Base-by-base conservation (phyloP, 2,329 filamentous ascomycete genomes). In the Trichoderma cornu-damae region DNA sequence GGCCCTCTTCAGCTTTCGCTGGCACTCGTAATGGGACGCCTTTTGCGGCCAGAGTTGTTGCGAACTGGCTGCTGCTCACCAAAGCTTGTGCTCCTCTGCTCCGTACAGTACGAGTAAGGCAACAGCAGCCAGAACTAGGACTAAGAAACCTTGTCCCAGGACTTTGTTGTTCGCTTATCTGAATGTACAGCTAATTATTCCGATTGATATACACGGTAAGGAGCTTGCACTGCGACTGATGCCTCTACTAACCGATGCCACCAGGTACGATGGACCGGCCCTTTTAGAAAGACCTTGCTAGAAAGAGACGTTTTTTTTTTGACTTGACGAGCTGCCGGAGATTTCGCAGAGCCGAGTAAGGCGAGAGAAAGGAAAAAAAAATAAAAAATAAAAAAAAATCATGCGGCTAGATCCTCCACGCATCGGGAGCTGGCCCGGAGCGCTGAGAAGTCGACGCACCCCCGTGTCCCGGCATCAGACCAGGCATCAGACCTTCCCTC, bases 81-180 rank as follows among this genome's bases (percentile, higher is more conserved):
- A n/a, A n/a, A n/a, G n/a, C n/a, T n/a, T n/a, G n/a, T n/a, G n/a
- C n/a, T n/a, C 24, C 35, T 22, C 11, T 22, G 22, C 49, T 35
- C 20, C 51, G 16, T 55, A 38, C 51, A 35, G 28, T 47, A 47
- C 16, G 30, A 38, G 32, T 38, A 37, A 18, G 12, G 38, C n/a
- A 12, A 32, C 42, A 38, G 49, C 50, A 35, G 32, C 12, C 34
- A 40, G 24, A 56, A 37, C 28, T 8, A 34, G 49, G 53, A 26
- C 53, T 43, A 49, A 42, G 53, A 57, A n/a, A 57, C 44, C 53
- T 57, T 49, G 44, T 32, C 53, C n/a, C 26, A 42, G 37, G 37
- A 49, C 53, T 38, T 57, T 49, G 44, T 37, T 57, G 26, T 57
- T 57, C 53, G 53, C 53, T 57, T 57, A 57, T 57, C 53, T 57